phyloP scores from a whole-genome alignment of 116 monocot genomes.

The Posidonia oceanica region DNA sequence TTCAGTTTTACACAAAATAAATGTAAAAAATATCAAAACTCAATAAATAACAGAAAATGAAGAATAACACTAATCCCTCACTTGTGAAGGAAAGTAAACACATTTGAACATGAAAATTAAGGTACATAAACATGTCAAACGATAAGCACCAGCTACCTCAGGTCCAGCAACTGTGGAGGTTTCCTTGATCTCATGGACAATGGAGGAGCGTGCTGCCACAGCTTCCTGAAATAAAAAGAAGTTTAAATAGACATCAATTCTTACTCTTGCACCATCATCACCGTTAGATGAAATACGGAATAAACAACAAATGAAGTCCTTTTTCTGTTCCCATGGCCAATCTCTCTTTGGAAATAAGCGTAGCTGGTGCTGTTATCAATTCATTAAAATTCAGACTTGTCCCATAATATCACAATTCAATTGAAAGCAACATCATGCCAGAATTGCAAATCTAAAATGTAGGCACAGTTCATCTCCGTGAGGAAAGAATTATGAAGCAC shows the following conservation, averaged over 20 bases:
- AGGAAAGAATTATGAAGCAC: too few relatives aligned
- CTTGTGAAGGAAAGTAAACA: not conserved
- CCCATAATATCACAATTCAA: too few relatives aligned
- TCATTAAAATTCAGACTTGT: too few relatives aligned
- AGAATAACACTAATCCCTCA: not conserved
- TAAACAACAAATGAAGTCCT: too few relatives aligned
- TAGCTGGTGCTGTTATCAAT: too few relatives aligned
- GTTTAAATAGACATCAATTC: not conserved
- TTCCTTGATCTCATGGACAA: slow-evolving; percentile 10
- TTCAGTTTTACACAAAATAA: not conserved
- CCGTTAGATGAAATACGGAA: not conserved
- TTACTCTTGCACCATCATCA: not conserved
- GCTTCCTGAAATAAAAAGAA: slow-evolving; percentile 15
- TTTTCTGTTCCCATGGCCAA: too few relatives aligned
- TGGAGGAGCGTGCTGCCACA: slow-evolving; percentile 11
- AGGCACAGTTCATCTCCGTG: too few relatives aligned
- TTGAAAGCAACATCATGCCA: too few relatives aligned
- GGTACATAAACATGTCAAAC: too few relatives aligned
- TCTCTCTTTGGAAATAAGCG: too few relatives aligned
- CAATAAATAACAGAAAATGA: not conserved
- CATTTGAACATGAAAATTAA: not conserved
- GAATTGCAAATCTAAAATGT: too few relatives aligned
- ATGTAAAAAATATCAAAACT: not conserved
- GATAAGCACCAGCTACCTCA: slow-evolving; percentile 1
- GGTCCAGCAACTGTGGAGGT: slow-evolving; percentile 1